Conservation (phyloP, 139 green algal genomes). For the Chlorella sp. region DNA sequence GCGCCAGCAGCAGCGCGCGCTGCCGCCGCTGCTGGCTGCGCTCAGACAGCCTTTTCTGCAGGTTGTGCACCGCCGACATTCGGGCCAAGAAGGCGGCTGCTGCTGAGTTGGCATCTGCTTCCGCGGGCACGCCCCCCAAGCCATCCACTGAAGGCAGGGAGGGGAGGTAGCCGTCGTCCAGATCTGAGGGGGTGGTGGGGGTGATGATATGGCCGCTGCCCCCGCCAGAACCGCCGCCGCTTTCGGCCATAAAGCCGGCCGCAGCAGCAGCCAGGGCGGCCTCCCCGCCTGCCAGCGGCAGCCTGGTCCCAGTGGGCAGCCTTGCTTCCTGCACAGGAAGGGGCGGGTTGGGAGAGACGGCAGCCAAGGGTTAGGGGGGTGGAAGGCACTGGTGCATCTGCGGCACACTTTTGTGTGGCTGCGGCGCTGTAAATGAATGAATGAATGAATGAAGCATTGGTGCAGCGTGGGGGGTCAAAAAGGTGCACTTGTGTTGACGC, state of each 20-base stretch:
- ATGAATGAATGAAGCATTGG: no score
- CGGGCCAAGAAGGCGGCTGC: slow-evolving; percentile 9
- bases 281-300: not conserved
- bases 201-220: not conserved
- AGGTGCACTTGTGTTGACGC: no score
- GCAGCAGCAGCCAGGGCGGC: not conserved
- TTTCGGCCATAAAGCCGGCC: not conserved
- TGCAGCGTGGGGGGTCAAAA: no score
- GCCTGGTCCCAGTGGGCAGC: no score
- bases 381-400: no score
- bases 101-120: not conserved
- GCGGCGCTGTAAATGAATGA: no score
- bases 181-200: not conserved
- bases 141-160: not conserved
- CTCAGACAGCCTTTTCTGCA: slow-evolving; percentile 9
- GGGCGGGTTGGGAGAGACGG: no score
- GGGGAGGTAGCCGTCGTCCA: not conserved
- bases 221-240: not conserved
- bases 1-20: slow-evolving; percentile 1
- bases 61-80: slow-evolving; percentile 17
- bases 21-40: slow-evolving; percentile 10
- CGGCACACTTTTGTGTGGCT: no score
- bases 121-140: not conserved
- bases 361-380: no score
- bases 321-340: no score